Evolutionary conservation across 192 early-diverging fungal genomes (phyloP), one percentile per base, ranked within the genome.

Genomic region (Coemansia sp.): DNA sequence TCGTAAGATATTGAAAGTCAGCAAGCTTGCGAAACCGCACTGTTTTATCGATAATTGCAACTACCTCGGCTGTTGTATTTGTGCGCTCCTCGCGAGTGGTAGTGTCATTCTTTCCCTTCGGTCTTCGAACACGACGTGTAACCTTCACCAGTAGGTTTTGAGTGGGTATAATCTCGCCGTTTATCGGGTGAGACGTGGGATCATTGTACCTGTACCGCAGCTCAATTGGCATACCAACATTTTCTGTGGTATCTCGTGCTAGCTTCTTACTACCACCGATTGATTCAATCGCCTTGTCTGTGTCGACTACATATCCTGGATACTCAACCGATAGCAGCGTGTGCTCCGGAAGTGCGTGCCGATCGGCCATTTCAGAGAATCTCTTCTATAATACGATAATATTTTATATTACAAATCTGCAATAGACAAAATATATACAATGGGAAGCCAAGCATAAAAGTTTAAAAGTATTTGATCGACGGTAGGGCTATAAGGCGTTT

Each of bases 151-250:
- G 66, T 0, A 84, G 33, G 63, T 82, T 78, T 2, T 72, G 54
- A 0, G 75, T 78, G 4, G 69, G 50, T n/a, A 78, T 55, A 1
- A 76, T 63, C 19, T 78, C 55, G 20, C 83, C 83, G 5, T 68
- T 72, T 24, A 84, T 82, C 10, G 79, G 68, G 22, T 84, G 83
- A 9, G 79, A 82, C 4, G 61, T 42, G 7, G 70, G 76, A 24
- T 84, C 83, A 7, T 82, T 66, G 55, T 72, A 66, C 10, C 83
- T 55, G 56, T 71, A 84, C 11, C 83, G 83, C 3, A 84, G 66
- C 32, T 84, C 79, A n/a, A 84, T 59, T 6, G 66, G 76, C 50
- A 67, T 59, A 6, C 76, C 72, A 3, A 67, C 22, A 10, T 67
- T 68, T 7, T 68, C 59, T 4, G 53, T 50, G 17, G 69, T 52